Conservation (phyloP, 768 basidiomycete genomes). For the Auricularia sp. region DNA sequence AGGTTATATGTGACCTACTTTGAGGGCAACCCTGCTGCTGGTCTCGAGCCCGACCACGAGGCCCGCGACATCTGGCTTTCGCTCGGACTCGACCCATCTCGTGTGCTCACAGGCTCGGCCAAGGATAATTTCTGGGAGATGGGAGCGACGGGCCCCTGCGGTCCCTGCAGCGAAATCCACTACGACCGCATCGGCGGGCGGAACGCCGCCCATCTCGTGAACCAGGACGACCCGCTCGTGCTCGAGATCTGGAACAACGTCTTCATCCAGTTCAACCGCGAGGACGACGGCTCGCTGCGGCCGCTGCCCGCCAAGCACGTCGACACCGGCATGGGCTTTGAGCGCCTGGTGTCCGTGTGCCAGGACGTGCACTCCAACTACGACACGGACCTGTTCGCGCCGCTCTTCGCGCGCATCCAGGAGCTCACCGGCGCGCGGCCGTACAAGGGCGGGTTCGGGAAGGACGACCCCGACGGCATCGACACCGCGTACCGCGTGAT, state of each 20-base stretch:
- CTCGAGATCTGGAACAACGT: conserved; percentile 99
- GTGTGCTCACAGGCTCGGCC: conserved; percentile 86
- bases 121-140: conserved; percentile 99
- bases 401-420: conserved; percentile 79
- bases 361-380: conserved; percentile 93
- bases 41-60: conserved; percentile 80
- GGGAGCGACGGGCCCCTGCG: conserved; percentile 97
- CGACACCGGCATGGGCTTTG: conserved; percentile 99
- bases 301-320: conserved; percentile 86
- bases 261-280: conserved; percentile 97
- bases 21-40: conserved; percentile 80
- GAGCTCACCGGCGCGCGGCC: conserved; percentile 80
- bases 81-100: conserved; percentile 81
- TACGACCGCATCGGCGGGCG: conserved; percentile 97
- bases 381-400: conserved; percentile 91
- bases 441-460: conserved; percentile 86
- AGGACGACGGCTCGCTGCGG: conserved; percentile 72
- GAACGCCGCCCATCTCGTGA: conserved; percentile 86
- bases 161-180: conserved; percentile 96
- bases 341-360: conserved; percentile 87
- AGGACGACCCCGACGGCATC: conserved; percentile 89
- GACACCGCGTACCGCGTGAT: conserved; percentile 97
- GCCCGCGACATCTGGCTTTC: conserved; percentile 80
- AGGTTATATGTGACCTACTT: conserved; percentile 96
- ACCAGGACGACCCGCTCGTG: conserved; percentile 92